phyloP scores from a whole-genome alignment of 805 yeast genomes.

The Candida koratica region DNA sequence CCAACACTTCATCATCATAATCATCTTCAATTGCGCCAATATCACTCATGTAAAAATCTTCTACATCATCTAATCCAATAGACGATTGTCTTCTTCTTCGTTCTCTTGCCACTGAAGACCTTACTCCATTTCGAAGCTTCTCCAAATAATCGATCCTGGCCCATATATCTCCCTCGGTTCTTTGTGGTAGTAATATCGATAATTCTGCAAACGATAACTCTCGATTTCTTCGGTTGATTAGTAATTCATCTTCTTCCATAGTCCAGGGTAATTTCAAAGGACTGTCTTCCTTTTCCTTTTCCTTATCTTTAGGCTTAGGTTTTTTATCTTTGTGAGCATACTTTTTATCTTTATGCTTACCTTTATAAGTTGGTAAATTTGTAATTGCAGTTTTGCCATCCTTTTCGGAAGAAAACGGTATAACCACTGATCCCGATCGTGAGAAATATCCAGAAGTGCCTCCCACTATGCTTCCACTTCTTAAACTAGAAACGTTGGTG shows the following conservation, averaged over 20 bases:
- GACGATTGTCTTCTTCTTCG: constrained; percentile 35
- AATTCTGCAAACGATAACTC: constrained; percentile 70
- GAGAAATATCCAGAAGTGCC: constrained; percentile 30
- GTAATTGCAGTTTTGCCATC: constrained; percentile 13
- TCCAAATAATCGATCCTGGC: constrained; percentile 51
- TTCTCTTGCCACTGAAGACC: constrained; percentile 23
- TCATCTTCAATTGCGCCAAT: constrained; percentile 33
- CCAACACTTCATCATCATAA: constrained; percentile 31
- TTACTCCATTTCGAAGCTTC: constrained; percentile 32
- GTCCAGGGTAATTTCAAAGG: constrained; percentile 43
- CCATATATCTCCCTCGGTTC: constrained; percentile 73
- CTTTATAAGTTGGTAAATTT: constrained; percentile 8
- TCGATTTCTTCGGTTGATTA: constrained; percentile 49
- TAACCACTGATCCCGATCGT: constrained; percentile 36
- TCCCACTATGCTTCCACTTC: constrained; percentile 38
- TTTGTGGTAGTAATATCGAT: constrained; percentile 64
- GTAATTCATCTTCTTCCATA: constrained; percentile 69
- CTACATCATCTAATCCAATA: constrained; percentile 41
- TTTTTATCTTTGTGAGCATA: constrained; percentile 11
- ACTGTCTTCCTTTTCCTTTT: constrained; percentile 15
- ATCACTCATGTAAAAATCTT: constrained; percentile 42
- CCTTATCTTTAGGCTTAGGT: constrained; percentile 9
- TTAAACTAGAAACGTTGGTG: constrained; percentile 35
- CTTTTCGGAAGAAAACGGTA: constrained; percentile 26
- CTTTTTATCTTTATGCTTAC: constrained; percentile 10